These are phyloP conservation scores for Rhizopogon rudus DNA, from an alignment of 768 basidiomycete species.

Conservation along the genomic window DNA sequence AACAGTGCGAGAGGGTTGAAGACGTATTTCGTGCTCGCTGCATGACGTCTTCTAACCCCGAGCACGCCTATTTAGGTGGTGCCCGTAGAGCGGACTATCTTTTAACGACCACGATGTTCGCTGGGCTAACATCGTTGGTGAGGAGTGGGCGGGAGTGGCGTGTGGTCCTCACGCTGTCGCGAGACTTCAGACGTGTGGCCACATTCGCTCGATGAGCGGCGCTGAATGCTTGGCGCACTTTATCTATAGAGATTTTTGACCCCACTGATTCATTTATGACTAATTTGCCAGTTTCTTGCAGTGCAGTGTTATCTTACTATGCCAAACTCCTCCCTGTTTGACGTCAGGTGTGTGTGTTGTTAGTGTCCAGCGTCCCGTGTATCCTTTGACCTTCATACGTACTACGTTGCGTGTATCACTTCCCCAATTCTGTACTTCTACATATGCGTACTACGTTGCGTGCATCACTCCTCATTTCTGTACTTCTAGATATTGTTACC, in stretches of 20 bases:
- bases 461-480: background rate
- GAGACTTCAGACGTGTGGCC: conserved; percentile 19
- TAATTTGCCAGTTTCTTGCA: background rate
- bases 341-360: background rate
- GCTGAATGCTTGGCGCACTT: conserved; percentile 5
- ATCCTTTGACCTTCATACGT: background rate
- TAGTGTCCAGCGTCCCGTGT: background rate
- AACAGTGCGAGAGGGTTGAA: conserved; percentile 39
- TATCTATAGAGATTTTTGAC: background rate
- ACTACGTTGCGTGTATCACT: background rate
- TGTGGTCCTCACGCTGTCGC: conserved; percentile 40
- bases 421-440: too few species aligned
- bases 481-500: background rate
- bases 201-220: conserved; percentile 5
- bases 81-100: conserved; percentile 47
- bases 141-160: conserved; percentile 34
- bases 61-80: conserved; percentile 32
- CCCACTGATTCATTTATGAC: background rate
- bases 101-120: conserved; percentile 43
- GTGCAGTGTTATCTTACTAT: background rate
- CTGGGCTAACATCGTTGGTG: conserved; percentile 41
- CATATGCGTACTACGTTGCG: background rate
- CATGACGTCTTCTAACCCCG: conserved; percentile 31
- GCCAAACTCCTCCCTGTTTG: background rate
- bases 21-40: conserved; percentile 42